A percentile compares a stretch with the other conserved stretches of the same genome.
phyloP scores from a whole-genome alignment of 805 yeast genomes.

The Candida pseudoglaebosa region DNA sequence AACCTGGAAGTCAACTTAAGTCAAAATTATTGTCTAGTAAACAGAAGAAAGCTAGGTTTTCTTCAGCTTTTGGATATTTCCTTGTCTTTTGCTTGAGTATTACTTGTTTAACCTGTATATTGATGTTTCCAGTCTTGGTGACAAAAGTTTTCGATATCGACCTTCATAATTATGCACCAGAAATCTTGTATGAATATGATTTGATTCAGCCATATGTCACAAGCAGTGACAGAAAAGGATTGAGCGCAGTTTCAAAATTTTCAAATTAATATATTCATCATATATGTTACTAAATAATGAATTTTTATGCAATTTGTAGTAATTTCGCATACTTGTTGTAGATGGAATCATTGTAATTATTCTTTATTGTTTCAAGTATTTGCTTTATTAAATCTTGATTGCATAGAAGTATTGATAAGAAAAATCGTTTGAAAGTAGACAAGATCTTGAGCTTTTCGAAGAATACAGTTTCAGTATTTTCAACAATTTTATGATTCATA shows the following conservation, averaged over 20 bases:
- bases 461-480: slow-evolving; percentile 16
- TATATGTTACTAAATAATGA: too few species aligned
- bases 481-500: slow-evolving; percentile 8
- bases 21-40: slow-evolving; percentile 43
- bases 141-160: slow-evolving; percentile 34
- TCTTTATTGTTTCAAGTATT: slow-evolving; percentile 7
- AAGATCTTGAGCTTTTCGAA: slow-evolving; percentile 20
- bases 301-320: slow-evolving; percentile 4
- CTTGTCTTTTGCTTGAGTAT: slow-evolving; percentile 30
- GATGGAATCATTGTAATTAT: slow-evolving; percentile 1
- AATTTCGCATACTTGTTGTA: slow-evolving; percentile 2
- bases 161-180: slow-evolving; percentile 39
- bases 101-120: slow-evolving; percentile 24
- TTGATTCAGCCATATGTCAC: slow-evolving; percentile 43
- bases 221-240: slow-evolving; percentile 29
- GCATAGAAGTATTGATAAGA: slow-evolving; percentile 32
- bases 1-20: slow-evolving; percentile 49
- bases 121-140: slow-evolving; percentile 39
- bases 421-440: slow-evolving; percentile 32
- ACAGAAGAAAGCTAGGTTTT: slow-evolving; percentile 37
- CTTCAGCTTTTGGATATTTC: slow-evolving; percentile 27
- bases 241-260: neutral
- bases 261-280: too few species aligned
- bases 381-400: slow-evolving; percentile 14
- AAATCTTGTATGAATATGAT: slow-evolving; percentile 15